Evolutionary conservation across 805 yeast species (phyloP).

Genomic region (Danielozyma ontarioensis): DNA sequence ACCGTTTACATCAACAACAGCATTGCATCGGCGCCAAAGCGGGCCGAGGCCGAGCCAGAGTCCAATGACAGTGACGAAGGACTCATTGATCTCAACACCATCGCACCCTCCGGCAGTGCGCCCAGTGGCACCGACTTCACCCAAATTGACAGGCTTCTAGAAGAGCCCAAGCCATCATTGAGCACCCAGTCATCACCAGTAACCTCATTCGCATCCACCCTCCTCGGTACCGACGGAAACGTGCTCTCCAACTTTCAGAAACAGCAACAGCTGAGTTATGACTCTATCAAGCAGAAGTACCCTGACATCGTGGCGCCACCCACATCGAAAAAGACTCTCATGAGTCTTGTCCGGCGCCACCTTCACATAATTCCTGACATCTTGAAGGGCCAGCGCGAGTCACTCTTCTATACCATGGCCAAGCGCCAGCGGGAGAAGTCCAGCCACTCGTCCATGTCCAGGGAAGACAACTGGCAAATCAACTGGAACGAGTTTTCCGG

Average conservation of each 20-base stretch:
- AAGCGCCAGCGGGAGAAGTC: slow-evolving; percentile 34
- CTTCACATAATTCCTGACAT: slow-evolving; percentile 31
- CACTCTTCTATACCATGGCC: slow-evolving; percentile 50
- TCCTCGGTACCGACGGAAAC: background rate
- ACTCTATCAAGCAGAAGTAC: slow-evolving; percentile 7
- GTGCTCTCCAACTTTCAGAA: slow-evolving; percentile 3
- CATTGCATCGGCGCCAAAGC: no score
- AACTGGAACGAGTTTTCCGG: slow-evolving; percentile 44
- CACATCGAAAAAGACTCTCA: slow-evolving; percentile 26
- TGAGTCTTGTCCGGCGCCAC: slow-evolving; percentile 21
- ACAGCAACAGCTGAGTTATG: slow-evolving; percentile 4
- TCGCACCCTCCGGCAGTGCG: background rate
- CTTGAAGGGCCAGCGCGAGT: slow-evolving; percentile 38
- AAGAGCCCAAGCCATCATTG: background rate
- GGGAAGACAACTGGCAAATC: slow-evolving; percentile 40
- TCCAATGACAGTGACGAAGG: background rate
- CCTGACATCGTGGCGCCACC: slow-evolving; percentile 14
- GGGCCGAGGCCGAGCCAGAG: no score
- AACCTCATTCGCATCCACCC: background rate
- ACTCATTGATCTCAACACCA: background rate
- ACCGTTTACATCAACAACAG: no score
- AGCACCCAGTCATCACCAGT: background rate
- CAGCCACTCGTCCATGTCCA: slow-evolving; percentile 38
- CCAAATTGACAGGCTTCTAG: background rate
- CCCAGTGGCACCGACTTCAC: slow-evolving; percentile 3